Evolutionary conservation across 495 filamentous ascomycete species (phyloP).

Genomic region (Talaromyces wortmannii): DNA sequence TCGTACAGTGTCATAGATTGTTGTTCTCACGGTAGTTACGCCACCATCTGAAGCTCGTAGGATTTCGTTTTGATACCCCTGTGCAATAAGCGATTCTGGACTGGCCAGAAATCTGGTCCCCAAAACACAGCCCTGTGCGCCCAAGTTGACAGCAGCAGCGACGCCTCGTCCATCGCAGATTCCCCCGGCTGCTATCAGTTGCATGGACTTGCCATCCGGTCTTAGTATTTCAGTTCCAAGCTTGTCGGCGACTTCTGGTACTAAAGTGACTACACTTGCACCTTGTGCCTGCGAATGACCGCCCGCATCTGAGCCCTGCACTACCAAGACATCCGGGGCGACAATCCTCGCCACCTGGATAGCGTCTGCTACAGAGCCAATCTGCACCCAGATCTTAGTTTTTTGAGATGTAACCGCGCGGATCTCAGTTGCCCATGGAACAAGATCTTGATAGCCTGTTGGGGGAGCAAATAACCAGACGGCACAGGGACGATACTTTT

Average conservation of each 20-base stretch:
- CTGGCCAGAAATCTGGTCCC: conserved; percentile 64
- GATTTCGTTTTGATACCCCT: conserved; percentile 51
- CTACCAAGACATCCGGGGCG: conserved; percentile 56
- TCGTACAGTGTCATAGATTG: conserved; percentile 58
- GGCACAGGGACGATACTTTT: conserved; percentile 46
- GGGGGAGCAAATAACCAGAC: conserved; percentile 62
- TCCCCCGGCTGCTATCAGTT: conserved; percentile 63
- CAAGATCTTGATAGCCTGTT: conserved; percentile 32
- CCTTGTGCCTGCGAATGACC: conserved; percentile 59
- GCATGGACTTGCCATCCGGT: conserved; percentile 20
- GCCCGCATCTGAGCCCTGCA: conserved; percentile 68
- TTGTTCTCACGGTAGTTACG: conserved; percentile 52
- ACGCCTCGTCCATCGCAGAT: conserved; percentile 56
- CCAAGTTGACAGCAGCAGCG: conserved; percentile 56
- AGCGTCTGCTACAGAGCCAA: conserved; percentile 56
- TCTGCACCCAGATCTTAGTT: conserved; percentile 61
- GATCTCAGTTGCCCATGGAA: conserved; percentile 41
- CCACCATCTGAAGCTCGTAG: conserved; percentile 57
- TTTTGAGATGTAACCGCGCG: conserved; percentile 22
- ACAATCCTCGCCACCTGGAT: conserved; percentile 27
- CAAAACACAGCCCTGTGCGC: conserved; percentile 56
- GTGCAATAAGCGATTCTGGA: conserved; percentile 48
- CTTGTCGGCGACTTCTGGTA: conserved; percentile 50
- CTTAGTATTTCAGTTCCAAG: conserved; percentile 19
- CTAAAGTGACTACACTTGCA: conserved; percentile 46